Base-by-base conservation (phyloP, 2,329 filamentous ascomycete genomes). In the Exophiala alcalophila region DNA sequence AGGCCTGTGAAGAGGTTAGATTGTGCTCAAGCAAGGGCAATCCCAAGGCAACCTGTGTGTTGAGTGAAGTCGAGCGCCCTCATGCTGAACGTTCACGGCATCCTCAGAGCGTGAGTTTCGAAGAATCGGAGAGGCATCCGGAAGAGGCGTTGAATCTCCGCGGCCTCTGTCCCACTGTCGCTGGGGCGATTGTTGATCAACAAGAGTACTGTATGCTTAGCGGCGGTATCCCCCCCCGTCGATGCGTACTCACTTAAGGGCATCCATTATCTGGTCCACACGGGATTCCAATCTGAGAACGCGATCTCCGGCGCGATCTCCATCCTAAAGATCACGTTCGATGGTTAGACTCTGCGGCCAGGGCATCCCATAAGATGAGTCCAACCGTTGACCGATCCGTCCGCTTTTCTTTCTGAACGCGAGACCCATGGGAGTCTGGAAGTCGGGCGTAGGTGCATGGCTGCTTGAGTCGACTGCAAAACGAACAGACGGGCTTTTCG, bases 401-500 rank as follows among this genome's bases (percentile, higher is more conserved):
- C 14, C 43, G 23, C 30, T 38, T 33, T 19, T 52, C 55, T 28
- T 57, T 60, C 28, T 57, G 58, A 26, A 58, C 50, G 33, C 65
- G 61, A 24, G 15, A 18, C 4, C 32, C 40, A 8, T 27, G 31
- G 1, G 19, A 11, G 16, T 40, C 40, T 12, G 24, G 27, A 14
- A 9, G 28, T 26, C 58, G 59, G 5, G 65, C 65, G 54, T 74
- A 74, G 10, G 63, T 57, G 47, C 72, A 76, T 46, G 55, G 56
- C 53, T 75, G 72, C 4, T 65, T 63, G 20, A 75, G 59, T n/a
- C 72, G 65, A 21, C 65, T 61, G 57, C 72, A 76, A 37, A 71
- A 65, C 2, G 72, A 73, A 53, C 72, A 76, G 0, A 62, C 52
- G 0, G 72, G 72, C 42, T 69, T 65, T 51, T 75, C 72, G 6